phyloP scores from a whole-genome alignment of 805 yeast species.

The Barnettozyma salicaria region DNA sequence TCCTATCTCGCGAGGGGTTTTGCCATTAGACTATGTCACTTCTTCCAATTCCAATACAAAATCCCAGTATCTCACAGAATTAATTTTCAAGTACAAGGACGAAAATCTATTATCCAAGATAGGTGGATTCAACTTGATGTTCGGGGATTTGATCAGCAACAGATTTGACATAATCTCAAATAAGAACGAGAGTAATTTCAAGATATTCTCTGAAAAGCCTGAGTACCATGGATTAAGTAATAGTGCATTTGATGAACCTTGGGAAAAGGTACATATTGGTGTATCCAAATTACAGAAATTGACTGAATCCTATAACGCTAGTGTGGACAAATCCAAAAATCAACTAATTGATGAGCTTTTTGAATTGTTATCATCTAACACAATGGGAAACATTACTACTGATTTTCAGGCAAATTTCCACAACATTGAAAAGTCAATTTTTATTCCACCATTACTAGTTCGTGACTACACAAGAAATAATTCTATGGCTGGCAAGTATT shows the following conservation, averaged over 20 bases:
- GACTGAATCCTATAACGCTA: slow-evolving; percentile 22
- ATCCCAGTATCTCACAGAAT: slow-evolving; percentile 20
- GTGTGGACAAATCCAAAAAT: slow-evolving; percentile 28
- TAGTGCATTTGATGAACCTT: slow-evolving; percentile 57
- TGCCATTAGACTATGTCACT: slow-evolving; percentile 37
- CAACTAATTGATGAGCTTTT: slow-evolving; percentile 47
- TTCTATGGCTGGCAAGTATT: slow-evolving; percentile 45
- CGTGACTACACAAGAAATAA: slow-evolving; percentile 29
- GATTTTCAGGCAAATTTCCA: slow-evolving; percentile 33
- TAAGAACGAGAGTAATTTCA: slow-evolving; percentile 26
- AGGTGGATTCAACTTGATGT: slow-evolving; percentile 31
- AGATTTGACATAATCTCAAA: slow-evolving; percentile 28
- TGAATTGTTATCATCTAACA: slow-evolving; percentile 45
- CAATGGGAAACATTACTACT: slow-evolving; percentile 25
- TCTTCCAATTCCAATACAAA: slow-evolving; percentile 16
- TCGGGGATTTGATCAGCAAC: slow-evolving; percentile 30
- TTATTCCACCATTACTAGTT: slow-evolving; percentile 58
- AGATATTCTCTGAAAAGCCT: slow-evolving; percentile 21
- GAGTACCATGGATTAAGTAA: slow-evolving; percentile 59
- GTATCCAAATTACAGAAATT: slow-evolving; percentile 35
- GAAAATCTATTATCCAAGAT: slow-evolving; percentile 20
- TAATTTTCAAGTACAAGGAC: slow-evolving; percentile 17
- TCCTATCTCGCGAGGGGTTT: slow-evolving; percentile 39
- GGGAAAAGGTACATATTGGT: slow-evolving; percentile 70
- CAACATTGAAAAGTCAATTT: slow-evolving; percentile 52